Evolutionary conservation across 768 basidiomycete species (phyloP), one percentile per base, ranked within the genome.

Genomic region (Gloeopeniophorella convolvens): DNA sequence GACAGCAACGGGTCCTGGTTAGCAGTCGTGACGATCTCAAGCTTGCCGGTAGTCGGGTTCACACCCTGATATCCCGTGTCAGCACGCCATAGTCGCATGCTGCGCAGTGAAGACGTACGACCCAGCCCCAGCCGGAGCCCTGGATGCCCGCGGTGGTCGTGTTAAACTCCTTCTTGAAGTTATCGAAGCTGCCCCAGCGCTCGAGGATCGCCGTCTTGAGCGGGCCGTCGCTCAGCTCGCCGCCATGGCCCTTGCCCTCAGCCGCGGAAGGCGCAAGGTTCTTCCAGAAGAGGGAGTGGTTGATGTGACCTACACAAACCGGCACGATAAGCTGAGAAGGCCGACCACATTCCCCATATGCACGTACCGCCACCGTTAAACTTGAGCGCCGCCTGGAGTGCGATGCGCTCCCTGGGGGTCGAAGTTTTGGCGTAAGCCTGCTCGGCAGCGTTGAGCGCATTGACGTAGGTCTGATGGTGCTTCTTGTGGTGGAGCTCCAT

Each of bases 71-170:
- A 26, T 21, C 32, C 18, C 26, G 42, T 40, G 28, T 42, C 32
- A 27, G 18, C 36, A 12, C 43, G 16, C 9, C 4, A 31, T 15
- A 13, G 26, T 36, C 11, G 20, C 26, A 6, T 15, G 4, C 11
- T 12, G 11, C 30, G 21, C 3, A 27, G 24, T 11, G 15, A 31
- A 32, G 12, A 82, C 86, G 63, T 62, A 92, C 90, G 63, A 96
- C 76, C 94, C 93, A 97, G 54, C 90, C 93, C 93, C 94, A 96
- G 33, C 92, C 93, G 44, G 85, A 89, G 23, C 93, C 94, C 64
- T 96, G 94, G 51, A 97, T 89, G 28, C 70, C 89, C 34, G 82
- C 81, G 36, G 92, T 90, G 35, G 83, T 76, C 30, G 87, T 69
- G 68, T 95, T 97, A 69, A 96, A 85, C 64, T 90, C 78, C 61